Evolutionary conservation across 2,329 filamentous ascomycete genomes (phyloP).

Genomic region (Pseudocercospora eumusae): DNA sequence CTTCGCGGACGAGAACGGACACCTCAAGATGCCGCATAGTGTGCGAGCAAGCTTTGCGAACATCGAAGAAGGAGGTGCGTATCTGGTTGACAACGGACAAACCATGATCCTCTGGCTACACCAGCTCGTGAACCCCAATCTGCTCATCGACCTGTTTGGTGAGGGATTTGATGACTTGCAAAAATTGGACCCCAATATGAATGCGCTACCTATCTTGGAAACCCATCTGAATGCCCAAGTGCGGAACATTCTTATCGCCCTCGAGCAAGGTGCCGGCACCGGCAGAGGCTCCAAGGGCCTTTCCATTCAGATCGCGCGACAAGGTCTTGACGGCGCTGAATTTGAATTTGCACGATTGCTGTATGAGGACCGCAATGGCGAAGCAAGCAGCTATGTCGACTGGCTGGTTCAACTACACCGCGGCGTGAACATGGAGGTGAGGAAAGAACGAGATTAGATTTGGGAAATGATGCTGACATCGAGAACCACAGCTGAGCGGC

Average conservation of each 20-base stretch:
- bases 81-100: constrained; percentile 94
- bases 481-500: constrained; percentile 33
- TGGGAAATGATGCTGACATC: constrained; percentile 22
- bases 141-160: constrained; percentile 88
- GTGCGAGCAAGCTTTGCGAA: constrained; percentile 82
- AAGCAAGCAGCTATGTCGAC: constrained; percentile 97
- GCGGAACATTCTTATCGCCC: constrained; percentile 86
- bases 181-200: constrained; percentile 76
- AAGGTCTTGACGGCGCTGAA: constrained; percentile 91
- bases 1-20: constrained; percentile 88
- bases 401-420: constrained; percentile 96
- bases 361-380: constrained; percentile 93
- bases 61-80: constrained; percentile 89
- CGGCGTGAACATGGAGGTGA: constrained; percentile 79
- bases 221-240: constrained; percentile 94
- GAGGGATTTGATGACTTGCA: constrained; percentile 70
- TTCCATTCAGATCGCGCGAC: constrained; percentile 84
- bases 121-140: constrained; percentile 84
- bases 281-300: constrained; percentile 64
- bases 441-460: constrained; percentile 18
- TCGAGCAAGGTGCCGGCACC: constrained; percentile 64
- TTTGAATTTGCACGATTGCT: constrained; percentile 92
- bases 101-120: constrained; percentile 91
- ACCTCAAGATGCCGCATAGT: constrained; percentile 78
- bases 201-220: constrained; percentile 77